Conservation (phyloP, 257 asterid species). For the Nicotiana obtusifolia region DNA sequence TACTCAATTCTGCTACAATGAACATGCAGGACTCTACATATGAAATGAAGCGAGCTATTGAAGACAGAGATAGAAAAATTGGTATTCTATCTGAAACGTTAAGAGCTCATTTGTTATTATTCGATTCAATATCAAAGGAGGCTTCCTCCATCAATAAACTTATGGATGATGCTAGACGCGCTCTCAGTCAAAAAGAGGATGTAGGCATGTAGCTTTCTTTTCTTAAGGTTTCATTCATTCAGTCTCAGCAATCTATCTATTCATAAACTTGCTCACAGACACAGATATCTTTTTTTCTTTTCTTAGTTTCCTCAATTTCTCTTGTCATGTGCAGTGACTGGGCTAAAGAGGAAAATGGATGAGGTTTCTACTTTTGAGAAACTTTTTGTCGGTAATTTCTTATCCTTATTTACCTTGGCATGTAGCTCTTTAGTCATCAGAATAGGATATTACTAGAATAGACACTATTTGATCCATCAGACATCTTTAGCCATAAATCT, state of each 20-base stretch:
- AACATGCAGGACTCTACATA: slow-evolving; percentile 28
- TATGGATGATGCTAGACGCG: slow-evolving; percentile 21
- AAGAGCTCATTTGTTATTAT: slow-evolving; percentile 24
- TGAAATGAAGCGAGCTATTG: slow-evolving; percentile 33
- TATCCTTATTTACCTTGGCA: background rate
- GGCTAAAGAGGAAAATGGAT: slow-evolving; percentile 30
- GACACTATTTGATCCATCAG: background rate
- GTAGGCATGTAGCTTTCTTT: slow-evolving; percentile 30
- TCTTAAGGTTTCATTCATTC: background rate
- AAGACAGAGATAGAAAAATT: slow-evolving; percentile 29
- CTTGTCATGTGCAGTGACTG: slow-evolving; percentile 21
- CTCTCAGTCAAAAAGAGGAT: slow-evolving; percentile 32
- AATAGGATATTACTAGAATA: background rate
- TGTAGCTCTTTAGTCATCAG: background rate
- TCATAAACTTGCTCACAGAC: background rate
- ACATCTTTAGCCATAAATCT: background rate
- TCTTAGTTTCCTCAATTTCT: background rate
- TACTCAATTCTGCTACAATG: background rate
- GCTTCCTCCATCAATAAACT: slow-evolving; percentile 32
- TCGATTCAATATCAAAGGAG: slow-evolving; percentile 33
- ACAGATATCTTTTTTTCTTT: background rate
- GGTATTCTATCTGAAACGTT: slow-evolving; percentile 29
- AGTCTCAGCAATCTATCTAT: background rate
- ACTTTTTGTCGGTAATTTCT: slow-evolving; percentile 28
- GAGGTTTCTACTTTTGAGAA: slow-evolving; percentile 31